phyloP scores from a whole-genome alignment of 345 rosid genomes.

The Lenwebbia sp. region DNA sequence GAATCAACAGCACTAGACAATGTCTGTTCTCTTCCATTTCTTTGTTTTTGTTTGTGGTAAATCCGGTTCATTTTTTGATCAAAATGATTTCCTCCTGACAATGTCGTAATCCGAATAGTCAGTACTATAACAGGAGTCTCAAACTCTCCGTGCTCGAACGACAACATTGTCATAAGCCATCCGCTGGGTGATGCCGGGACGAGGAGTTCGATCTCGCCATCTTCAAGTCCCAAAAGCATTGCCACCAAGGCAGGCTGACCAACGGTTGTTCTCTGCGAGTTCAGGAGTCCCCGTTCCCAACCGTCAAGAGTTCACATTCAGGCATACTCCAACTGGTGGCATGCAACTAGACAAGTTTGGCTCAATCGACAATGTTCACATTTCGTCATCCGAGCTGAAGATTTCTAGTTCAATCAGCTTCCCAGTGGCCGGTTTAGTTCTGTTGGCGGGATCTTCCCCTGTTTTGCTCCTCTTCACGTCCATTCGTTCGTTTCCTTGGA shows the following conservation, averaged over 20 bases:
- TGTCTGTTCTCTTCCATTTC: neutral
- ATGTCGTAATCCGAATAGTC: neutral
- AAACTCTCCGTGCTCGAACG: too few species aligned
- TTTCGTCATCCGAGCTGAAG: slow-evolving; percentile 64
- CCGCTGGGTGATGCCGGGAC: neutral
- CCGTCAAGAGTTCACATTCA: neutral
- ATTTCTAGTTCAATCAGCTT: slow-evolving; percentile 63
- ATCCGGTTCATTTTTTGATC: neutral
- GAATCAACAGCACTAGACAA: neutral
- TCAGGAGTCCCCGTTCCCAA: neutral
- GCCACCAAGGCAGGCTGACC: neutral
- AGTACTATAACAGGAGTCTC: too few species aligned
- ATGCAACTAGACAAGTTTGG: neutral
- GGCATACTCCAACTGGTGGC: neutral
- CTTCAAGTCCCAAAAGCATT: neutral
- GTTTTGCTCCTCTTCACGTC: slow-evolving; percentile 42
- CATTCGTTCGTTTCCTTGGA: slow-evolving; percentile 5
- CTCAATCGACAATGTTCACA: neutral
- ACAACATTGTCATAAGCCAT: neutral
- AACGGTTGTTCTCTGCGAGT: neutral
- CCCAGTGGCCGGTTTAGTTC: slow-evolving; percentile 12
- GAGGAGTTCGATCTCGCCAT: neutral
- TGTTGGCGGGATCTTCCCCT: slow-evolving; percentile 11
- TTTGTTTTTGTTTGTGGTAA: neutral
- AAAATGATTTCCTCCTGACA: neutral